Base-by-base conservation (phyloP, 129 eudicot species). In the Lactuca saligna region DNA sequence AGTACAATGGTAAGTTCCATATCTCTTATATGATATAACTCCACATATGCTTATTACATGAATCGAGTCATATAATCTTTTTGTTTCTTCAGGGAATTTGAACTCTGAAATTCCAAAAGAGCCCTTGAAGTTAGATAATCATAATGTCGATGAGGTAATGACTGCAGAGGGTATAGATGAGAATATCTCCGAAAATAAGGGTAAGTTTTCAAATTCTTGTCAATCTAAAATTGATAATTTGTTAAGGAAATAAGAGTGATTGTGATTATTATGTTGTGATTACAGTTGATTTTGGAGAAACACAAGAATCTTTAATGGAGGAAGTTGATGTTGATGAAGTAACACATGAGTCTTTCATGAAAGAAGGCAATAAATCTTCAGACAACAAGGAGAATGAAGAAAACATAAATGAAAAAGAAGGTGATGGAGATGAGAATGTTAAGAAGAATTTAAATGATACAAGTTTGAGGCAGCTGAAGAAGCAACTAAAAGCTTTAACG, bases 1-100 rank as follows among this genome's bases (percentile, higher is more conserved):
- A 73, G 71, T 6, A 8, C 49, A 54, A 73, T 54, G 71, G 71
- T 73, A 13, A 73, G 64, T 17, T 38, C 31, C 42, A 39, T 13
- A 20, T 49, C 8, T 50, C 37, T 15, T 17, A 20, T 11, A 35
- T 35, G 29, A 25, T 6, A 46, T 7, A n/a, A 44, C 8, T 35
- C 56, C 5, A 34, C 9, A 54, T 68, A 54, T 37, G 6, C 57
- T 37, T 69, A 55, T 37, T 69, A 55, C 44, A 61, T 72, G 1
- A 35, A 15, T 48, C 29, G 6, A 72, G 3, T 72, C n/a, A 53
- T 63, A 14, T 25, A 7, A 51, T 63, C 3, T 20, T 72, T 63
- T 53, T 72, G 16, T 53, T 29, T 37, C 29, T 46, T 49, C 4
- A 61, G 57, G 13, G 10, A 61, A 34, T 29, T 5, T 29, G 17